phyloP scores from a whole-genome alignment of 2,329 filamentous ascomycete genomes.

The Aspergillus versicolor region DNA sequence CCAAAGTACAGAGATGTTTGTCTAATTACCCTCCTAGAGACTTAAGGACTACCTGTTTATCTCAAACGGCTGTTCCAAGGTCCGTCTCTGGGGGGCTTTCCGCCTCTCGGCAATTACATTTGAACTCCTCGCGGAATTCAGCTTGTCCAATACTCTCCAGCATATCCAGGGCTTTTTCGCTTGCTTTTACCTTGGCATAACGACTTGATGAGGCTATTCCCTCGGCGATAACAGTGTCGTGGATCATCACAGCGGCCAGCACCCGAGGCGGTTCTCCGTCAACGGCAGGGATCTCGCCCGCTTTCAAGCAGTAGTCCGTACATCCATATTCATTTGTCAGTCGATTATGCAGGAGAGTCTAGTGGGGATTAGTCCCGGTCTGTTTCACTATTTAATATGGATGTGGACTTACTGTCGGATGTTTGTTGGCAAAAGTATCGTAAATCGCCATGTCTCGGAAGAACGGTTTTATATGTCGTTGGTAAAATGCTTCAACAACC shows the following conservation, averaged over 20 bases:
- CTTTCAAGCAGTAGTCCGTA: constrained; percentile 51
- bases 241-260: constrained; percentile 73
- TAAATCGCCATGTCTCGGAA: constrained; percentile 86
- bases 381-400: neutral
- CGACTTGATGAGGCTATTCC: constrained; percentile 62
- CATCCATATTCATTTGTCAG: constrained; percentile 68
- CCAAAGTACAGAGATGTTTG: neutral
- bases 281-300: constrained; percentile 44
- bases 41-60: neutral
- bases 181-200: constrained; percentile 67
- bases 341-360: constrained; percentile 66
- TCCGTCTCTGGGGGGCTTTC: constrained; percentile 14
- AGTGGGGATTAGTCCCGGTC: constrained; percentile 4
- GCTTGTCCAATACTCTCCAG: constrained; percentile 52
- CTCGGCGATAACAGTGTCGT: constrained; percentile 66
- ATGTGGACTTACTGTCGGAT: constrained; percentile 61
- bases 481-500: constrained; percentile 74
- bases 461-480: constrained; percentile 69
- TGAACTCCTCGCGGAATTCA: constrained; percentile 61
- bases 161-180: constrained; percentile 38
- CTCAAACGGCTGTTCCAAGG: constrained; percentile 32
- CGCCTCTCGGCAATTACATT: constrained; percentile 60
- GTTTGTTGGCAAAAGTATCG: constrained; percentile 80
- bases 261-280: constrained; percentile 53
- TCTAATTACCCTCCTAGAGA: neutral